These are phyloP conservation scores for Boletus rubropictus DNA, from an alignment of 768 basidiomycete genomes.

Conservation along the genomic window DNA sequence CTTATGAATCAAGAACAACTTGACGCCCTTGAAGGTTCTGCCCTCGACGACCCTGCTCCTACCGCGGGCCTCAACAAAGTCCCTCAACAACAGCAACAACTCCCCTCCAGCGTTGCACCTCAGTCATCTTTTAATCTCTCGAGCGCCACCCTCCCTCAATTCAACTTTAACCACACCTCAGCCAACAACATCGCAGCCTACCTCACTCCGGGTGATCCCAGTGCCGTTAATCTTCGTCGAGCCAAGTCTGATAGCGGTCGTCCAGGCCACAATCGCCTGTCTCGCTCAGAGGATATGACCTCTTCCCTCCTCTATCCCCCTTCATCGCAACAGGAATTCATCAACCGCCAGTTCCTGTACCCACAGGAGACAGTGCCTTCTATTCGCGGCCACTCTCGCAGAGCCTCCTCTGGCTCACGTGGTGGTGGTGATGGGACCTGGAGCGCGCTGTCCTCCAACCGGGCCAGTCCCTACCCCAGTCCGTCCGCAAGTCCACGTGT, in stretches of 20 bases:
- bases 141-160: conserved; percentile 25
- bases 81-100: conserved; percentile 24
- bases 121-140: conserved; percentile 28
- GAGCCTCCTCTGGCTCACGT: conserved; percentile 38
- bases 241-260: conserved; percentile 43
- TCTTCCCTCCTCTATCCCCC: conserved; percentile 29
- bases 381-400: conserved; percentile 39
- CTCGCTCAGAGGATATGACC: conserved; percentile 59
- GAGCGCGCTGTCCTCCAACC: conserved; percentile 33
- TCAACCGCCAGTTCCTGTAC: conserved; percentile 40
- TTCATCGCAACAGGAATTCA: conserved; percentile 39
- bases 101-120: conserved; percentile 20
- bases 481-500: conserved; percentile 61
- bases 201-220: conserved; percentile 29
- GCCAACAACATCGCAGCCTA: conserved; percentile 37
- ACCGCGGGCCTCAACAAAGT: conserved; percentile 29
- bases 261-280: conserved; percentile 44
- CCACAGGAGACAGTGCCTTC: conserved; percentile 34
- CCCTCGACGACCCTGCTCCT: conserved; percentile 34
- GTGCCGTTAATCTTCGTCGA: conserved; percentile 43
- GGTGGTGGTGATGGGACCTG: conserved; percentile 27
- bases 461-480: conserved; percentile 61
- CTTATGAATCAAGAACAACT: conserved; percentile 35
- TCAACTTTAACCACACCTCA: conserved; percentile 30
- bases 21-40: conserved; percentile 31